Base-by-base conservation (phyloP, 495 filamentous ascomycete species). In the Hypoxylon intermedium region DNA sequence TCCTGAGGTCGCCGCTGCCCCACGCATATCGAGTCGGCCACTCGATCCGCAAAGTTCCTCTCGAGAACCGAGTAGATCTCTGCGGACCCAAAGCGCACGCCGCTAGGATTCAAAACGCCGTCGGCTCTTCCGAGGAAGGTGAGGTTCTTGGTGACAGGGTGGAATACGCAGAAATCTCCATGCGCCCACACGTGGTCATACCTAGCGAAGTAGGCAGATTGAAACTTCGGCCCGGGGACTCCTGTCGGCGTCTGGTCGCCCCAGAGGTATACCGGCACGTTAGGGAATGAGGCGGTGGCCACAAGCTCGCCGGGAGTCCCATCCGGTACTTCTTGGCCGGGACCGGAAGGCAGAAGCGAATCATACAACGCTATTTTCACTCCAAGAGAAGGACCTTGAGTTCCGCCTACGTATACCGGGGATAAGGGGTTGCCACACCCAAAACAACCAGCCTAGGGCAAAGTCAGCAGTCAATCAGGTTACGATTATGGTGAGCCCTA, bases 31-130 rank as follows among this genome's bases (percentile, higher is more conserved):
- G 82, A 85, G 58, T 93, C 89, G 20, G 74, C 74, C 12, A 92
- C 73, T 38, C 78, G 72, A 13, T 83, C 72, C 0, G 82, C 72
- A 63, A 92, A 91, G 48, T 82, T 70, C 41, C 79, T 75, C 69
- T 93, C 90, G 18, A 92, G 71, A 3, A 92, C 87, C 15, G 77
- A 76, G 72, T 93, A 93, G 40, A 93, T 87, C 71, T 93, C 90
- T 5, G 91, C 89, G 36, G 85, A 89, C 12, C 92, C 92, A 63
- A 97, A 97, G 28, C 92, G 77, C 7, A 97, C 90, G 0, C 92
- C 92, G 7, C 82, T 85, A 0, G 92, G 92, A 72, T 97, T 97
- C 23, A 97, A 75, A 34, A 96, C 91, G 3, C 92, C 92, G 67
- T 97, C 92, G 16, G 92, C 93, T 45, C 92, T 84, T 33, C 92